Evolutionary conservation across 176 grass and related monocot genomes (phyloP).

Genomic region (Lolium multiflorum): DNA sequence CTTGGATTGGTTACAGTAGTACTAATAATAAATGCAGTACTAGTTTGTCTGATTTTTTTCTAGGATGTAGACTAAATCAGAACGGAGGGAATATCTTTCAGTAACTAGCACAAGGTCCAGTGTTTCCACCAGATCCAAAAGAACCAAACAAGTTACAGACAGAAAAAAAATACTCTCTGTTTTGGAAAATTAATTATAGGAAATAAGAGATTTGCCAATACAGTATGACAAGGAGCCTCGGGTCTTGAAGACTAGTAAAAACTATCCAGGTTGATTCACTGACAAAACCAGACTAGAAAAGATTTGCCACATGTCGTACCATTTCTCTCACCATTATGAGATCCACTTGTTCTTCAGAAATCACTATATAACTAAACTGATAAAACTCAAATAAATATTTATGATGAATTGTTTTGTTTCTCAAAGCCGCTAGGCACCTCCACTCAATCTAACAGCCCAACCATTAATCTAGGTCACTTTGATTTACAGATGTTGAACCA

Average conservation of each 20-base stretch:
- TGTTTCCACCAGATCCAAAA: not conserved
- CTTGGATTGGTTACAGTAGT: no score
- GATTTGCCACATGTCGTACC: not conserved
- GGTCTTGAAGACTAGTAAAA: constrained; percentile 3
- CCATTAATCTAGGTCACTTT: constrained; percentile 8
- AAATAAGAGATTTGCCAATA: constrained; percentile 16
- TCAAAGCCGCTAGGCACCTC: not conserved
- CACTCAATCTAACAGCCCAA: constrained; percentile 1
- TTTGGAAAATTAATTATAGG: not conserved
- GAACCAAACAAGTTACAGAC: not conserved
- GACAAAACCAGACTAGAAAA: constrained; percentile 10
- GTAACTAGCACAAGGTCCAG: not conserved
- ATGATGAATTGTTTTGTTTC: not conserved
- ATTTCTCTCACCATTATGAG: constrained; percentile 18
- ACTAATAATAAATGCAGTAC: no score
- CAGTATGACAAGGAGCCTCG: not conserved
- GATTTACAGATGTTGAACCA: constrained; percentile 11
- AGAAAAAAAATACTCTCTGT: not conserved
- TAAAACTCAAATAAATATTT: constrained; percentile 1
- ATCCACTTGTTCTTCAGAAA: constrained; percentile 29
- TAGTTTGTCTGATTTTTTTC: no score
- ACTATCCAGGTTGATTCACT: constrained; percentile 4
- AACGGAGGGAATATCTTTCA: not conserved
- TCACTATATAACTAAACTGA: not conserved
- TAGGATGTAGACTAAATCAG: no score